Evolutionary conservation across 345 rosid species (phyloP).

Genomic region (Citrus hindsii): DNA sequence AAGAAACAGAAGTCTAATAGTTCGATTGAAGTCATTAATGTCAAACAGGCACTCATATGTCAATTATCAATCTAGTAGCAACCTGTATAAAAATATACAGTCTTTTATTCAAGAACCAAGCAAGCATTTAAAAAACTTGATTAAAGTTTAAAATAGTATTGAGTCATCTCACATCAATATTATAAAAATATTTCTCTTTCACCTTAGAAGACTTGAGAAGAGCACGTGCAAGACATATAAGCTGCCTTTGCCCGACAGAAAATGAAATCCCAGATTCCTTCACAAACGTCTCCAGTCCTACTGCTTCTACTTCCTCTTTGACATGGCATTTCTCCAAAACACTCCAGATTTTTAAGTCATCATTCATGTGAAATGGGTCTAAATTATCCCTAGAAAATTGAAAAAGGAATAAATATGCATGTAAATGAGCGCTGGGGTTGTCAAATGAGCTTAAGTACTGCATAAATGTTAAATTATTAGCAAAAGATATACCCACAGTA

Average conservation of each 20-base stretch:
- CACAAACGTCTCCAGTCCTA: constrained; percentile 62
- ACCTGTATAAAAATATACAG: neutral
- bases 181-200: constrained; percentile 2
- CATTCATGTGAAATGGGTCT: constrained; percentile 58
- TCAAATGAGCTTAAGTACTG: neutral
- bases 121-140: neutral
- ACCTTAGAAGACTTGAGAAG: constrained; percentile 87
- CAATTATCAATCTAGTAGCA: neutral
- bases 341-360: constrained; percentile 67
- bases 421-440: neutral
- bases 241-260: constrained; percentile 94
- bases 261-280: constrained; percentile 68
- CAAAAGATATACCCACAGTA: neutral
- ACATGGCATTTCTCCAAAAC: constrained; percentile 73
- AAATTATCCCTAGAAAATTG: constrained; percentile 61
- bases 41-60: neutral
- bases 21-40: neutral
- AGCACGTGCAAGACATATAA: constrained; percentile 86
- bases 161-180: neutral
- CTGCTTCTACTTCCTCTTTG: constrained; percentile 70
- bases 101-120: neutral
- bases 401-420: neutral
- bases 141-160: neutral
- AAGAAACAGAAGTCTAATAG: neutral
- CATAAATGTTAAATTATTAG: neutral